A percentile compares a stretch with the other conserved stretches of the same genome.
Evolutionary conservation across 148 eudicot species (phyloP).

Genomic region (Oxyria digyna): DNA sequence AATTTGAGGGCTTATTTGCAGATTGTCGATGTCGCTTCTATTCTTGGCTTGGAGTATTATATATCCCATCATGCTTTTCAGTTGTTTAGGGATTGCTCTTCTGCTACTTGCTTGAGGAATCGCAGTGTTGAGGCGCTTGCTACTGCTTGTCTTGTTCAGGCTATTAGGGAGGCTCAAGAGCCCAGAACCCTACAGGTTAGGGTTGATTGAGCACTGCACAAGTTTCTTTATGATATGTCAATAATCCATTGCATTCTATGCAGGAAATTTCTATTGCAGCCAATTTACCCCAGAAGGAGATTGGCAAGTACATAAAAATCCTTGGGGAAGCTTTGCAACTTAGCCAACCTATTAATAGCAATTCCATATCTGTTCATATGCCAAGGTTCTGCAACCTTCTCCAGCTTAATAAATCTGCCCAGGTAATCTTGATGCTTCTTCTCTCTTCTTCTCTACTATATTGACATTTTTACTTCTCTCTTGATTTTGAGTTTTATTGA

Average conservation of each 20-base stretch:
- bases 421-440: conserved; percentile 34
- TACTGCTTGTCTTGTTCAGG: conserved; percentile 96
- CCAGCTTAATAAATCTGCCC: conserved; percentile 96
- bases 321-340: conserved; percentile 96
- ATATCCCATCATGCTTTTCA: conserved; percentile 91
- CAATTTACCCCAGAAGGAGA: conserved; percentile 94
- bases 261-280: conserved; percentile 99
- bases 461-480: not conserved
- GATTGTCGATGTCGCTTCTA: conserved; percentile 80
- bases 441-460: not conserved
- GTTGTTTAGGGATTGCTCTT: conserved; percentile 86
- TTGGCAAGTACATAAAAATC: conserved; percentile 95
- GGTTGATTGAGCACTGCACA: not conserved
- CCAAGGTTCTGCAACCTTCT: conserved; percentile 96
- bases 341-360: conserved; percentile 96
- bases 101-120: conserved; percentile 93
- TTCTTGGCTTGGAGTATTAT: conserved; percentile 54
- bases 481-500: not conserved
- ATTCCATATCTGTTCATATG: conserved; percentile 97
- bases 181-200: conserved; percentile 90
- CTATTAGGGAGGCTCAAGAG: conserved; percentile 92
- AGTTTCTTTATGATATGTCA: not conserved
- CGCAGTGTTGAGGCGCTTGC: conserved; percentile 93
- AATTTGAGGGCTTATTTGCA: conserved; percentile 86
- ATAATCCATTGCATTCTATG: not conserved